Evolutionary conservation across 1,284 basidiomycete species (phyloP), one percentile per base, ranked within the genome.

Genomic region (Agroathelia rolfsii): DNA sequence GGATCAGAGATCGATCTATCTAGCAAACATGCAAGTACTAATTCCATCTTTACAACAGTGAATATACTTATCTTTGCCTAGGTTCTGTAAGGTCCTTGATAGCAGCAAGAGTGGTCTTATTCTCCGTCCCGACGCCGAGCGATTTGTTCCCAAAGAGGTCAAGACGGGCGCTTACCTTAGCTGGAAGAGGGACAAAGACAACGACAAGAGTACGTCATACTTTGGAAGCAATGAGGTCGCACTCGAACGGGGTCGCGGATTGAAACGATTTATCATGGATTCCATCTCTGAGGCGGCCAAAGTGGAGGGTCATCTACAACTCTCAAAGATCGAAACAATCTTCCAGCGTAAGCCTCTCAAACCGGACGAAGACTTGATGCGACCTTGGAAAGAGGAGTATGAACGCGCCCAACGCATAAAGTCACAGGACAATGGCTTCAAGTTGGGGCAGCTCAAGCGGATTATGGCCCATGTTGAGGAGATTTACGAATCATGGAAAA

Each of bases 1-100:
- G 0, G 55, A 72, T 42, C 41, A 45, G 0, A 54, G 65, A 9
- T 74, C 76, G 0, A 59, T 68, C 6, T 57, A 62, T 3, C 55
- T 79, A 3, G 76, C 72, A 1, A 71, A 76, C 41, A 72, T 75
- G 76, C 77, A 39, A 42, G 69, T 57, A 5, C 16, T 16, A n/a
- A 5, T 29, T 27, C n/a, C n/a, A n/a, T n/a, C n/a, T n/a, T n/a
- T n/a, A n/a, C n/a, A 6, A 24, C 31, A 14, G 34, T 21, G 18
- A 16, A 36, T 29, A 32, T 12, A 6, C 22, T 8, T 34, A 18
- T 18, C 11, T 15, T 12, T 12, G 18, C 12, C 2, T 38, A 79
- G 76, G 56, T 80, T 78, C 42, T 72, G 68, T 41, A 65, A 62
- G 24, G 56, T 68, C 5, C 61, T 80, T 3, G 76, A 80, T 43